A percentile compares a stretch with the other conserved stretches of the same genome.
Evolutionary conservation across 1,284 basidiomycete genomes (phyloP).

Genomic region (Heterobasidion irregulare): DNA sequence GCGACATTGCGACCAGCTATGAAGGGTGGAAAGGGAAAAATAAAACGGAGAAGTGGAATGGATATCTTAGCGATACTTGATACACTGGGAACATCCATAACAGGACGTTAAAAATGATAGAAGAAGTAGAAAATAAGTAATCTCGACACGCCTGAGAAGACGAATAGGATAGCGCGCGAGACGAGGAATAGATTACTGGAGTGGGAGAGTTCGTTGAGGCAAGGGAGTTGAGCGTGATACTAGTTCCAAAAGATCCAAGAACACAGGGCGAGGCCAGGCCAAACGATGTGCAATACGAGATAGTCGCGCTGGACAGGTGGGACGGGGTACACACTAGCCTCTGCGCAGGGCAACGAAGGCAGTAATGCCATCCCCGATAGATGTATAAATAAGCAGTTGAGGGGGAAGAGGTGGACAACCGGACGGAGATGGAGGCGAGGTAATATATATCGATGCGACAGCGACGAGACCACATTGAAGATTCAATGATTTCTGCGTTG

Average conservation of each 20-base stretch:
- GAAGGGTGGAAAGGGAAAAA: slow-evolving; percentile 1
- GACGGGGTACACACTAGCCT: slow-evolving; percentile 13
- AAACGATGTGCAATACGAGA: slow-evolving; percentile 12
- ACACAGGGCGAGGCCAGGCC: slow-evolving; percentile 23
- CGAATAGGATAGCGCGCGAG: slow-evolving; percentile 13
- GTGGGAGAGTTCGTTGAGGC: slow-evolving; percentile 11
- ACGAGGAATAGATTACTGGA: slow-evolving; percentile 14
- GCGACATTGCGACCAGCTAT: slow-evolving; percentile 3
- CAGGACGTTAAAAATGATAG: slow-evolving; percentile 4
- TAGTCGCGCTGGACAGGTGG: slow-evolving; percentile 23
- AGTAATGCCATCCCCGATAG: neutral
- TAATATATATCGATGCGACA: slow-evolving; percentile 25
- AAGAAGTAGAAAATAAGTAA: slow-evolving; percentile 15
- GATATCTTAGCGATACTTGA: slow-evolving; percentile 12
- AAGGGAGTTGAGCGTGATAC: slow-evolving; percentile 7
- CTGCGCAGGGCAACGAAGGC: neutral
- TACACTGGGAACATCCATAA: slow-evolving; percentile 11
- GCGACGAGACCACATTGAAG: slow-evolving; percentile 14
- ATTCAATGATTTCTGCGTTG: slow-evolving; percentile 16
- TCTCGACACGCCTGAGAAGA: neutral
- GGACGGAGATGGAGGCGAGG: slow-evolving; percentile 11
- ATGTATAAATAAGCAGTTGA: slow-evolving; percentile 33
- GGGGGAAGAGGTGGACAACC: slow-evolving; percentile 9
- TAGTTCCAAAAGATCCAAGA: slow-evolving; percentile 37
- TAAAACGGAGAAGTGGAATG: slow-evolving; percentile 1